These are phyloP conservation scores for Myrica gale DNA, from an alignment of 306 rosid genomes.

Conservation along the genomic window DNA sequence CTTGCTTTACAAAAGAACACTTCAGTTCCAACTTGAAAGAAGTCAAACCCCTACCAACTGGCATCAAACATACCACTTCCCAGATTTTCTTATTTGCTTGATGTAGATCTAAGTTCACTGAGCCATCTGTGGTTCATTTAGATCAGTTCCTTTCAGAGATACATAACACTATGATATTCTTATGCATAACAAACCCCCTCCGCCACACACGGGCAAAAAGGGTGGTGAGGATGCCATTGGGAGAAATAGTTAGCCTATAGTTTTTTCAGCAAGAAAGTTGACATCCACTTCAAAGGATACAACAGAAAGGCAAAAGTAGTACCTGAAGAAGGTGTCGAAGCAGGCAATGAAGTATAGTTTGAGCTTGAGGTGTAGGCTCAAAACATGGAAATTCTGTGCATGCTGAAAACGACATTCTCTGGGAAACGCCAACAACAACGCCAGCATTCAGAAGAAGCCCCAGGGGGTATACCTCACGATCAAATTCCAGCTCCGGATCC, in stretches of 20 bases:
- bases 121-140: not conserved
- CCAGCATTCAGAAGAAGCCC: slow-evolving; percentile 99
- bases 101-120: no score
- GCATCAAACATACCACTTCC: not conserved
- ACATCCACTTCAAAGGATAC: not conserved
- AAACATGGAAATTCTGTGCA: slow-evolving; percentile 97
- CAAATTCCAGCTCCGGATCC: slow-evolving; percentile 99
- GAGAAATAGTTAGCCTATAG: not conserved
- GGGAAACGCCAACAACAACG: slow-evolving; percentile 91
- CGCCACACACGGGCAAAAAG: not conserved
- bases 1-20: not conserved
- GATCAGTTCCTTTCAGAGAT: not conserved
- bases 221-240: not conserved
- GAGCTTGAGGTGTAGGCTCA: slow-evolving; percentile 99
- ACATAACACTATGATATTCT: not conserved
- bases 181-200: not conserved
- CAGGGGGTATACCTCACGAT: slow-evolving; percentile 94
- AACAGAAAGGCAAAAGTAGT: slow-evolving; percentile 20
- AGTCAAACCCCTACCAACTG: not conserved
- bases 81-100: not conserved
- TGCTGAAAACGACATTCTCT: slow-evolving; percentile 91
- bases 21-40: not conserved
- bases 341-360: slow-evolving; percentile 92
- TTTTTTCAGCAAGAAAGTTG: not conserved
- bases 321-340: slow-evolving; percentile 98